These are phyloP conservation scores for Trametes cubensis DNA, from an alignment of 768 basidiomycete species.

Conservation along the genomic window DNA sequence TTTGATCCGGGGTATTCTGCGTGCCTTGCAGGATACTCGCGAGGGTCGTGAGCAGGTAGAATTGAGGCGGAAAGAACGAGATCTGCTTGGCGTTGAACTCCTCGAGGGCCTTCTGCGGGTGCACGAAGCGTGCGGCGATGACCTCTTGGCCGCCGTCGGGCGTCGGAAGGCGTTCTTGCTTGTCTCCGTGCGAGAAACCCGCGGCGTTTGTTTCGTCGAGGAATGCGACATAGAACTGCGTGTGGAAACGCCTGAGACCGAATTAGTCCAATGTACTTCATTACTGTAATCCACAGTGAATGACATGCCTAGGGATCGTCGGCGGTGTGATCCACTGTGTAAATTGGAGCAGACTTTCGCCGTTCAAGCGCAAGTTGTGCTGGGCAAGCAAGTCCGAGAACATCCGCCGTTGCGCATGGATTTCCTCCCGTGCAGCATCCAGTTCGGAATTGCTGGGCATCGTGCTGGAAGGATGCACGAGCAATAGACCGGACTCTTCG, in stretches of 20 bases:
- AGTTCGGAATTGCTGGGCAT: slow-evolving; percentile 43
- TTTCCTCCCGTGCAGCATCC: slow-evolving; percentile 55
- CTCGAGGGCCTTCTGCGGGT: slow-evolving; percentile 52
- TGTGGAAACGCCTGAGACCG: slow-evolving; percentile 61
- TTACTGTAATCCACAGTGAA: background rate
- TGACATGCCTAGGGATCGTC: slow-evolving; percentile 48
- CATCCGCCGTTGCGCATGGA: slow-evolving; percentile 53
- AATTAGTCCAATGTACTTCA: background rate
- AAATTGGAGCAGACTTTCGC: slow-evolving; percentile 60
- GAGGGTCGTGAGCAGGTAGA: slow-evolving; percentile 67
- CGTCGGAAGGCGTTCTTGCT: slow-evolving; percentile 62
- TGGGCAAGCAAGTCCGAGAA: slow-evolving; percentile 58
- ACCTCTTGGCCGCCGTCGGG: slow-evolving; percentile 75
- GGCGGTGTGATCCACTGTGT: slow-evolving; percentile 77
- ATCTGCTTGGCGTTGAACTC: slow-evolving; percentile 56
- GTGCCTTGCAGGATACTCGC: slow-evolving; percentile 51
- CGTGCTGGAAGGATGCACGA: slow-evolving; percentile 47
- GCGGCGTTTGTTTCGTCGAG: slow-evolving; percentile 47
- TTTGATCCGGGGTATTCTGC: slow-evolving; percentile 47
- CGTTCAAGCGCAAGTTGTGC: slow-evolving; percentile 48
- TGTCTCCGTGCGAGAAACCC: slow-evolving; percentile 55
- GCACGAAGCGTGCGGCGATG: slow-evolving; percentile 66
- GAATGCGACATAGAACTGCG: slow-evolving; percentile 71
- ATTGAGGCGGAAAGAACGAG: slow-evolving; percentile 73
- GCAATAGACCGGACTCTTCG: slow-evolving; percentile 70